These are phyloP conservation scores for Aspergillus mulundensis DNA, from an alignment of 495 filamentous ascomycete species.

Conservation along the genomic window DNA sequence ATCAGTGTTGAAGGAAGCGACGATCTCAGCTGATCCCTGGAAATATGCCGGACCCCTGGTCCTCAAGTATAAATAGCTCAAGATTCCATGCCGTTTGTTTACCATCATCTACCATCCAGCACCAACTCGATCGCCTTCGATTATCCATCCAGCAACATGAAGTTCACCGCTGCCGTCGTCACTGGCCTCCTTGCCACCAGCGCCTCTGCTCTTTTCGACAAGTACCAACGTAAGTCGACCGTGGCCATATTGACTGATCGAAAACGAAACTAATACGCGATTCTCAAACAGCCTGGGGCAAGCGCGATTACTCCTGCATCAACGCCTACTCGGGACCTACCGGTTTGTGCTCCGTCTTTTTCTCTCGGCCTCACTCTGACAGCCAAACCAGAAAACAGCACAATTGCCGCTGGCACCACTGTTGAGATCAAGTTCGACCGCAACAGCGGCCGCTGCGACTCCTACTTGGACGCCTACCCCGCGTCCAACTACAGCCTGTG, in stretches of 20 bases:
- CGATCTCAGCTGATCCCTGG: not conserved
- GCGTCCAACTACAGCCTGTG: constrained; percentile 25
- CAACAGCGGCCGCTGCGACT: constrained; percentile 15
- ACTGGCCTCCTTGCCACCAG: constrained; percentile 28
- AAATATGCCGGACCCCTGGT: not conserved
- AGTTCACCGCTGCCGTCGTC: constrained; percentile 27
- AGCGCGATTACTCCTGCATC: constrained; percentile 37
- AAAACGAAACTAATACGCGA: not conserved
- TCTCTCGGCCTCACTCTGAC: not conserved
- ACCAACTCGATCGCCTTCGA: not conserved
- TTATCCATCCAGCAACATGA: constrained; percentile 22
- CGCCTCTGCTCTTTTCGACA: constrained; percentile 32
- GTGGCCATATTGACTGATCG: not conserved
- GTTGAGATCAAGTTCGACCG: constrained; percentile 32
- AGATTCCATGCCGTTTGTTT: not conserved
- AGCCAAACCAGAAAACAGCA: constrained; percentile 27
- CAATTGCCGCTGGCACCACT: constrained; percentile 23
- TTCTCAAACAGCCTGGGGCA: constrained; percentile 33
- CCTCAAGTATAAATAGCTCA: not conserved
- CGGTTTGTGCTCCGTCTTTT: not conserved
- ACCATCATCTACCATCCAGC: not conserved
- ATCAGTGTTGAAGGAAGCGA: not conserved
- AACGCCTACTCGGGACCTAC: constrained; percentile 35
- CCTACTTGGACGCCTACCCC: constrained; percentile 23
- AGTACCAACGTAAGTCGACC: constrained; percentile 28